A percentile compares a stretch with the other conserved stretches of the same genome.
Conservation (phyloP, 2,329 filamentous ascomycete species). For the Fusarium citri region DNA sequence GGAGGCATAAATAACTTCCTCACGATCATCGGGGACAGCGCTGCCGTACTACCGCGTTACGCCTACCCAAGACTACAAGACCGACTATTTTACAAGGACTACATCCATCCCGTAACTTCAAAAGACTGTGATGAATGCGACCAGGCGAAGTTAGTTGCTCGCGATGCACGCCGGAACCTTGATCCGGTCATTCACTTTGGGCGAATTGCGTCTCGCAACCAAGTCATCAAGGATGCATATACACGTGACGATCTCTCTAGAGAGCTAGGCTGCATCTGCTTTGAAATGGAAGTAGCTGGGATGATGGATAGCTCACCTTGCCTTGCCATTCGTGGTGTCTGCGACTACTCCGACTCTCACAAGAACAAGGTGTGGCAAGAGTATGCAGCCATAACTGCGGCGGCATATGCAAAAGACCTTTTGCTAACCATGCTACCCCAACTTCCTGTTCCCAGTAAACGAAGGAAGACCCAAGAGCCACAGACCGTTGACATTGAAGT, state of each 20-base stretch:
- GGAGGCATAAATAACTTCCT: neutral
- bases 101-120: neutral
- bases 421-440: rapidly evolving
- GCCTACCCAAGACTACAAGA: neutral
- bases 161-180: rapidly evolving
- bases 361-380: neutral
- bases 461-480: rapidly evolving
- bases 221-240: slow-evolving; percentile 51
- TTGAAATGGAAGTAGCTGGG: slow-evolving; percentile 47
- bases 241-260: slow-evolving; percentile 47
- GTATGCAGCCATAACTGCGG: rapidly evolving
- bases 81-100: neutral
- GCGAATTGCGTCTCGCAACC: slow-evolving; percentile 48
- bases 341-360: slow-evolving; percentile 48
- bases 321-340: slow-evolving; percentile 54
- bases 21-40: neutral
- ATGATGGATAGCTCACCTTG: slow-evolving; percentile 42
- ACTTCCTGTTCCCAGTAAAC: rapidly evolving
- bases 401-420: neutral
- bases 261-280: slow-evolving; percentile 28
- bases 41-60: neutral
- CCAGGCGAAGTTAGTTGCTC: rapidly evolving
- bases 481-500: rapidly evolving
- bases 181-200: neutral
- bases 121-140: neutral